Base-by-base conservation (phyloP, 768 basidiomycete species). In the Auriculariales sp. region DNA sequence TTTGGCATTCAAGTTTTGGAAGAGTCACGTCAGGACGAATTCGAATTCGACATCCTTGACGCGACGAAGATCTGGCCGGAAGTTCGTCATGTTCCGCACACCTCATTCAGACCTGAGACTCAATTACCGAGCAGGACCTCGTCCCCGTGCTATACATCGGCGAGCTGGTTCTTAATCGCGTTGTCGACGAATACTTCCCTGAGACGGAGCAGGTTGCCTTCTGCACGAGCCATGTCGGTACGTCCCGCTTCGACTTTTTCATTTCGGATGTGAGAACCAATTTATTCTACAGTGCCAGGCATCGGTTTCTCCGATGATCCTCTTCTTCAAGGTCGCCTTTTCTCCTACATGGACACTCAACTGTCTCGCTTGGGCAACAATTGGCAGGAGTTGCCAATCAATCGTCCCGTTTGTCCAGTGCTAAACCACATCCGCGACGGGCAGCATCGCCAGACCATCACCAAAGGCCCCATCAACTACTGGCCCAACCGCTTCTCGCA, bases 191-290 rank as follows among this genome's bases (percentile, higher is more conserved):
- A 57, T 92, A 75, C 67, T 92, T 92, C 66, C 66, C 87, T 10
- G 88, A 93, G 66, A 79, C 78, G 4, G 91, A 94, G 64, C 89
- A 91, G 64, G 81, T 81, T 48, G 90, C 89, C 0, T 93, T 90
- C 64, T 93, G 86, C 63, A 93, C 88, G 1, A 58, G 66, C 39
- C 68, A 72, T 57, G 65, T 72, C 50, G 63, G 39, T 44, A 15
- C 7, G 31, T 32, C 31, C 15, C 31, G 31, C 7, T 7, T 32
- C 31, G 31, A 32, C 31, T 15, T 15, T 7, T 32, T 15, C 9
- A 15, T 9, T 15, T 32, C 7, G 31, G 31, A n/a, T n/a, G n/a
- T n/a, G n/a, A n/a, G 22, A 22, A 3, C 6, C 29, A 46, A 11
- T 17, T 24, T 57, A 59, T 22, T 68, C 69, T 30, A 56, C 68